Conservation (phyloP, 257 asterid species). For the Plantago ovata region DNA sequence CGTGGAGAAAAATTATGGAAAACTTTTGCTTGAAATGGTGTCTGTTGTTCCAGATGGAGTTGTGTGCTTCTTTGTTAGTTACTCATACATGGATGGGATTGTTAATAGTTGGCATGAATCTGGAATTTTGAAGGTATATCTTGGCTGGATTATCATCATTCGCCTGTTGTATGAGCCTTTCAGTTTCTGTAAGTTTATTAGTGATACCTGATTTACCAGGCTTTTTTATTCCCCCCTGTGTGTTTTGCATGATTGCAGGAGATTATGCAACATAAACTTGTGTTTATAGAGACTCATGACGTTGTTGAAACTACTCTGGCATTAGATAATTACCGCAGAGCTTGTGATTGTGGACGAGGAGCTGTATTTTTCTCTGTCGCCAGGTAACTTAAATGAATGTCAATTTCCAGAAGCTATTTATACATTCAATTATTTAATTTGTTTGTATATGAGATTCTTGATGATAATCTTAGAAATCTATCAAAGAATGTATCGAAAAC, state of each 20-base stretch:
- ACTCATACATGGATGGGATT: constrained; percentile 97
- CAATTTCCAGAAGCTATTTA: constrained; percentile 9
- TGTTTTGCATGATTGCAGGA: constrained; percentile 53
- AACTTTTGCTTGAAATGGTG: constrained; percentile 93
- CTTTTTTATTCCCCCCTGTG: constrained; percentile 9
- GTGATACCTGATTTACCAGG: constrained; percentile 1
- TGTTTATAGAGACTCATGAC: constrained; percentile 97
- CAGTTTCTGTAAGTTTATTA: background rate
- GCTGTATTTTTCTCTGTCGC: constrained; percentile 99
- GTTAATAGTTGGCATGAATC: constrained; percentile 98
- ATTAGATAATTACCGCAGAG: constrained; percentile 89
- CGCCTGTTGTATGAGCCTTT: background rate
- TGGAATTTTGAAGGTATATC: constrained; percentile 77
- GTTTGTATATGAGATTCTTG: background rate
- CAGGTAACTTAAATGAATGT: constrained; percentile 43
- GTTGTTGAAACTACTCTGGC: constrained; percentile 99
- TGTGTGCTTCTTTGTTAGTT: constrained; percentile 95
- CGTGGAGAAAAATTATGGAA: constrained; percentile 93
- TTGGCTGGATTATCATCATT: constrained; percentile 5
- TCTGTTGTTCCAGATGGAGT: constrained; percentile 97
- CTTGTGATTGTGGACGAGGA: constrained; percentile 99
- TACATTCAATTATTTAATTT: constrained; percentile 1
- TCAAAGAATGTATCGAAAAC: background rate
- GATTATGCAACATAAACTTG: constrained; percentile 97
- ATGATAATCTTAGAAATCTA: background rate